Evolutionary conservation across 345 rosid species (phyloP).

Genomic region (Melaleuca alternifolia): DNA sequence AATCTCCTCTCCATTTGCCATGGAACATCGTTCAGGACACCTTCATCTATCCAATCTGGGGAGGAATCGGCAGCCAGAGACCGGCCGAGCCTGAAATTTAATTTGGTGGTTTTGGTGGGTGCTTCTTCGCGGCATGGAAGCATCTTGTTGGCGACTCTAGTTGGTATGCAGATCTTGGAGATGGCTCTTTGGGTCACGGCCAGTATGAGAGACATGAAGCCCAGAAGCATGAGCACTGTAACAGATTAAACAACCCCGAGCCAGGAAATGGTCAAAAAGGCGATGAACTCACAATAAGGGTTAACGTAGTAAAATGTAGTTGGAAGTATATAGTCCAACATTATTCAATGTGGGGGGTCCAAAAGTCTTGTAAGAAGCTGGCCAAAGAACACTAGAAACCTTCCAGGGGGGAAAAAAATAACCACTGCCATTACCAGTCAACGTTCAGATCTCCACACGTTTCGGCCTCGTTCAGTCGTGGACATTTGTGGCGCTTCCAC

Average conservation of each 20-base stretch:
- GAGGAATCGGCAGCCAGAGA: not conserved
- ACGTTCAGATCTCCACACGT: not conserved
- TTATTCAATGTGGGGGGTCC: not conserved
- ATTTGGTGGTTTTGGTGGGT: constrained; percentile 3
- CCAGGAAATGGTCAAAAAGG: not conserved
- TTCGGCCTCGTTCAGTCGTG: not conserved
- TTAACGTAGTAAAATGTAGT: not conserved
- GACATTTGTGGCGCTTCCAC: not conserved
- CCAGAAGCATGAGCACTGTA: constrained; percentile 61
- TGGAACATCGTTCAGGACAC: not conserved
- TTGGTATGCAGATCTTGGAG: constrained; percentile 53
- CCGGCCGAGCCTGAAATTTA: not conserved
- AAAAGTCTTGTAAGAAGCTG: not conserved
- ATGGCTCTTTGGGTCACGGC: constrained; percentile 38
- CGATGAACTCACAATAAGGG: not conserved
- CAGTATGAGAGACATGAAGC: constrained; percentile 64
- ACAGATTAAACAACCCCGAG: not conserved
- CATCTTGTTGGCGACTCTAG: constrained; percentile 30
- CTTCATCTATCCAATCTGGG: not conserved
- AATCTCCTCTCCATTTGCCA: constrained; percentile 14
- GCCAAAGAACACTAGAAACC: not conserved
- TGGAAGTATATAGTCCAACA: not conserved
- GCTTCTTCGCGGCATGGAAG: constrained; percentile 34
- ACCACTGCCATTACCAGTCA: not conserved
- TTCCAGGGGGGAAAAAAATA: not conserved